phyloP scores from a whole-genome alignment of 2,329 filamentous ascomycete species.

The Exophiala sp. region DNA sequence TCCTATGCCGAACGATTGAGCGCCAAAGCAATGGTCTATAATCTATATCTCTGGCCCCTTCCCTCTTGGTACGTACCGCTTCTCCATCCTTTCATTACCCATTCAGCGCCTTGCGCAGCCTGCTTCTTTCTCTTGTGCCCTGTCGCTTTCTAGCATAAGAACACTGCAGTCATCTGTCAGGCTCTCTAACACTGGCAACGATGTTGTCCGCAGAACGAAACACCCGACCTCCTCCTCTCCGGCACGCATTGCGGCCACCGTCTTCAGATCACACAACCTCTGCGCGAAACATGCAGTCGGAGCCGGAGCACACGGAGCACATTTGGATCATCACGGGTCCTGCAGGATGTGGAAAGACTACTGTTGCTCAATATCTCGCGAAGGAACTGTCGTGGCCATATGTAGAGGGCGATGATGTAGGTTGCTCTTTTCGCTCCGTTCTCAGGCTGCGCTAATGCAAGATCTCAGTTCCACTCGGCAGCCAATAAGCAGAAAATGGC shows the following conservation, averaged over 20 bases:
- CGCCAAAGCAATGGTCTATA: neutral
- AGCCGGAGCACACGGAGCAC: constrained; percentile 47
- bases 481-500: constrained; percentile 90
- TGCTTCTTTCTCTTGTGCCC: constrained; percentile 1
- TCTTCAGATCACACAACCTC: constrained; percentile 5
- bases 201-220: constrained; percentile 39
- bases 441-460: constrained; percentile 12
- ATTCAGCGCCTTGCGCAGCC: neutral
- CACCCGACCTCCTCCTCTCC: constrained; percentile 16
- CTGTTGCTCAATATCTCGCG: constrained; percentile 62
- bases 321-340: constrained; percentile 78
- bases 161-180: constrained; percentile 5
- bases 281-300: constrained; percentile 21
- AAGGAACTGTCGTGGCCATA: constrained; percentile 60
- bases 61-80: constrained; percentile 8
- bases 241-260: constrained; percentile 11
- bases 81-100: neutral
- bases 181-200: constrained; percentile 22
- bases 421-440: constrained; percentile 31
- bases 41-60: constrained; percentile 6
- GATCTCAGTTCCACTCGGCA: constrained; percentile 43
- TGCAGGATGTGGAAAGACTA: constrained; percentile 73
- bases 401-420: constrained; percentile 71
- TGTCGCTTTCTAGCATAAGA: constrained; percentile 9
- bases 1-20: constrained; percentile 7